Conservation (phyloP, 2,329 filamentous ascomycete species). For the Ophiostoma angusticollis region DNA sequence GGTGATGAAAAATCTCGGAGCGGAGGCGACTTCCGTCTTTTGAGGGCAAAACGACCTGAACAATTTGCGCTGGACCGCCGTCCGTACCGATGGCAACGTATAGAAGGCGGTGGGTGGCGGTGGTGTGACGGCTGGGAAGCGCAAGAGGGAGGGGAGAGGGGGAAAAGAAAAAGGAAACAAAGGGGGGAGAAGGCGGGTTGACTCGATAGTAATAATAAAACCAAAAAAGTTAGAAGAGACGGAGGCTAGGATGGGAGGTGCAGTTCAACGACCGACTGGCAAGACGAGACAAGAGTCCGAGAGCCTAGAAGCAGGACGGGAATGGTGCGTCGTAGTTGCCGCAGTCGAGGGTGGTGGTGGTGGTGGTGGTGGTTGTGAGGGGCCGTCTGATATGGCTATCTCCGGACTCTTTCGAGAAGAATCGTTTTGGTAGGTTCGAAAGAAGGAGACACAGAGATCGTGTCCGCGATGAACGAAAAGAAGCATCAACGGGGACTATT, state of each 20-base stretch:
- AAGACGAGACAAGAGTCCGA: too few species aligned
- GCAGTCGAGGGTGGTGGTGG: too few species aligned
- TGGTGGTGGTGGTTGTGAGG: too few species aligned
- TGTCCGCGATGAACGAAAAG: too few species aligned
- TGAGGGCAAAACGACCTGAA: slow-evolving; percentile 4
- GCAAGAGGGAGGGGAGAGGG: not conserved
- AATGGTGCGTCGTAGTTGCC: too few species aligned
- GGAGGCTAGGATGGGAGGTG: not conserved
- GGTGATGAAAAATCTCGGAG: slow-evolving; percentile 3
- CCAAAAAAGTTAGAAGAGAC: not conserved
- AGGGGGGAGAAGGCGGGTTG: not conserved
- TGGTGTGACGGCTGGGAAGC: slow-evolving; percentile 5
- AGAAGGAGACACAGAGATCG: too few species aligned
- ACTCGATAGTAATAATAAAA: not conserved
- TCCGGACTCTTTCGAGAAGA: too few species aligned
- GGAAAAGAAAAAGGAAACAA: not conserved
- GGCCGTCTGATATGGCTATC: too few species aligned
- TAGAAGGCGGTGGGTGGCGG: slow-evolving; percentile 2
- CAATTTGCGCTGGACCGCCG: slow-evolving; percentile 2
- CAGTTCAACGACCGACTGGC: too few species aligned
- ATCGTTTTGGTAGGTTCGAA: too few species aligned
- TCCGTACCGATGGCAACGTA: slow-evolving; percentile 4
- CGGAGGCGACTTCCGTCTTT: slow-evolving; percentile 7
- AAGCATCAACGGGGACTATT: too few species aligned
- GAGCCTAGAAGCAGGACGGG: too few species aligned